Percentiles rank a stretch among this genome's conserved stretches.
phyloP scores from a whole-genome alignment of 768 basidiomycete genomes.

The Termitomyces eurrhizus region DNA sequence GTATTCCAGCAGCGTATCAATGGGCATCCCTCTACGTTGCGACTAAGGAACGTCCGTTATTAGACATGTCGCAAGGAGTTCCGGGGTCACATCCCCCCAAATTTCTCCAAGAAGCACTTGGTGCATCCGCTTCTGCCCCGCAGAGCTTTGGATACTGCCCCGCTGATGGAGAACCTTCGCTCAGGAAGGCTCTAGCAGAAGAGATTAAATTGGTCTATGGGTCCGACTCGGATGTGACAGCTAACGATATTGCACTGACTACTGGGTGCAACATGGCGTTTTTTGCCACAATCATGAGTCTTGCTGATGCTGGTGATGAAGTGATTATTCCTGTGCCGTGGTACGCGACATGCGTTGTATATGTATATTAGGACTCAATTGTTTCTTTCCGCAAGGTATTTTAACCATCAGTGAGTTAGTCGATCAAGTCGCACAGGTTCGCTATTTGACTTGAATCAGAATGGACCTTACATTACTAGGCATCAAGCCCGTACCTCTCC shows the following conservation, averaged over 20 bases:
- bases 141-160: slow-evolving; percentile 51
- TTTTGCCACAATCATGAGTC: slow-evolving; percentile 51
- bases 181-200: slow-evolving; percentile 49
- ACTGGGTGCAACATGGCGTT: slow-evolving; percentile 76
- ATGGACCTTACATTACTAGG: slow-evolving; percentile 68
- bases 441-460: slow-evolving; percentile 24
- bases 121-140: slow-evolving; percentile 37
- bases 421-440: not conserved
- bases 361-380: not conserved
- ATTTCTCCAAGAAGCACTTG: slow-evolving; percentile 45
- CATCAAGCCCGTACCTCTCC: slow-evolving; percentile 53
- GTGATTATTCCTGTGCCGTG: slow-evolving; percentile 71
- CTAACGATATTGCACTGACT: slow-evolving; percentile 63
- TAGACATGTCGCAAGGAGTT: slow-evolving; percentile 75
- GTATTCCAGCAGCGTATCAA: slow-evolving; percentile 55
- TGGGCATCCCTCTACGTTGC: slow-evolving; percentile 48
- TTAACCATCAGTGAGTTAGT: slow-evolving; percentile 53
- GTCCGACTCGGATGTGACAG: slow-evolving; percentile 37
- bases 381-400: slow-evolving; percentile 41
- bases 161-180: slow-evolving; percentile 50
- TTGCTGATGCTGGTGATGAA: slow-evolving; percentile 70
- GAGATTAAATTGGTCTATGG: slow-evolving; percentile 67
- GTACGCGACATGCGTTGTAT: slow-evolving; percentile 26
- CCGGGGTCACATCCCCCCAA: slow-evolving; percentile 64
- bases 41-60: slow-evolving; percentile 41